Percentiles rank a stretch among this genome's conserved stretches.
Evolutionary conservation across 1,284 basidiomycete species (phyloP).

Genomic region (Cystobasidium sp.): DNA sequence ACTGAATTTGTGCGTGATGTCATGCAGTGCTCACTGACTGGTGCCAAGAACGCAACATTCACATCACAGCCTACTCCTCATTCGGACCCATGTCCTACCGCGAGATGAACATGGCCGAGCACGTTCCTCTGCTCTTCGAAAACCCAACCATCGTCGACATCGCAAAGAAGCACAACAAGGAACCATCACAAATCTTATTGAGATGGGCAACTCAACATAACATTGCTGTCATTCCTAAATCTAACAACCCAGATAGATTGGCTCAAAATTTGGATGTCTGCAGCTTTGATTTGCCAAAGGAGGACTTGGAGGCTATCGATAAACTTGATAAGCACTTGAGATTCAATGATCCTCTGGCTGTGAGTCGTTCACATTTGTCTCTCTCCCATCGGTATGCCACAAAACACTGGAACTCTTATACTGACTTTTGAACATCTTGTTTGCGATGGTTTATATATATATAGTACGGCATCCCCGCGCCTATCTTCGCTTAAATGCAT

Average conservation of each 20-base stretch:
- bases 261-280: conserved; percentile 66
- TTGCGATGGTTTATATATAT: neutral
- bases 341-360: conserved; percentile 67
- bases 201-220: conserved; percentile 77
- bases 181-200: conserved; percentile 68
- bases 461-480: conserved; percentile 29
- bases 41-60: conserved; percentile 66
- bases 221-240: conserved; percentile 77
- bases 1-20: neutral
- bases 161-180: conserved; percentile 64
- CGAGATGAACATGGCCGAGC: conserved; percentile 43
- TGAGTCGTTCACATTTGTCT: conserved; percentile 7
- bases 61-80: conserved; percentile 78
- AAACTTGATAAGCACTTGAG: conserved; percentile 69
- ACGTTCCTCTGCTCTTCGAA: conserved; percentile 60
- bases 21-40: conserved; percentile 67
- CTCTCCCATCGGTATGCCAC: neutral
- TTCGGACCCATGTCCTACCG: conserved; percentile 60
- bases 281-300: conserved; percentile 66
- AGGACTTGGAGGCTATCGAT: conserved; percentile 67
- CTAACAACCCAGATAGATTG: conserved; percentile 64
- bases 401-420: neutral
- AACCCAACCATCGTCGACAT: conserved; percentile 62
- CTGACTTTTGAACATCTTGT: neutral
- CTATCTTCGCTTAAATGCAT: conserved; percentile 25